Conservation (phyloP, 257 asterid species). For the Lycium barbarum region DNA sequence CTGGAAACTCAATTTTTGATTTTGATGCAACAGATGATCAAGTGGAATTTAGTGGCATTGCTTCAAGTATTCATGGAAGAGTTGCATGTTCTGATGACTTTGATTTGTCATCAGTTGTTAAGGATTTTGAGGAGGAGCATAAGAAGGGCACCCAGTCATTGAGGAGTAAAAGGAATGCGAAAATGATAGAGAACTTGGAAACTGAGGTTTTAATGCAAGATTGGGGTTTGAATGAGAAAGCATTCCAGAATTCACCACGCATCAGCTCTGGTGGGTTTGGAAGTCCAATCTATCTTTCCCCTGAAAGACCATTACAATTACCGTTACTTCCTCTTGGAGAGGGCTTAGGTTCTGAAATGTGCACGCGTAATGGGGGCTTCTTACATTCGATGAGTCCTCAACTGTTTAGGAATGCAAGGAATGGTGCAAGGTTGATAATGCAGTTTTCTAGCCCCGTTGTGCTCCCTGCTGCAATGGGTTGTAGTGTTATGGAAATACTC, state of each 20-base stretch:
- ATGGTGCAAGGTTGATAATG: slow-evolving; percentile 73
- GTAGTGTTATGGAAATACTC: slow-evolving; percentile 56
- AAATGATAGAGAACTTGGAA: slow-evolving; percentile 79
- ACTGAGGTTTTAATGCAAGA: slow-evolving; percentile 73
- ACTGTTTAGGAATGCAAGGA: slow-evolving; percentile 66
- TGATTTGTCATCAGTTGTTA: slow-evolving; percentile 58
- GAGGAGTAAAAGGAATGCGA: slow-evolving; percentile 61
- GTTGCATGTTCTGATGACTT: slow-evolving; percentile 53
- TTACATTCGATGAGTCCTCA: slow-evolving; percentile 74
- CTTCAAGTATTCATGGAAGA: slow-evolving; percentile 39
- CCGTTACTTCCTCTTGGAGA: slow-evolving; percentile 70
- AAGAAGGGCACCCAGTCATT: slow-evolving; percentile 43
- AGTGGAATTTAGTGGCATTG: slow-evolving; percentile 34
- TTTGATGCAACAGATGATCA: slow-evolving; percentile 45
- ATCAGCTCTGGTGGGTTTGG: slow-evolving; percentile 80
- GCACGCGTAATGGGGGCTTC: slow-evolving; percentile 56
- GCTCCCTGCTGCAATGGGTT: slow-evolving; percentile 72
- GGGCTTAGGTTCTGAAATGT: slow-evolving; percentile 64
- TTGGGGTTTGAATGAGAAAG: slow-evolving; percentile 75
- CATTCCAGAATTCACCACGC: slow-evolving; percentile 65
- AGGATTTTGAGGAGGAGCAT: slow-evolving; percentile 49
- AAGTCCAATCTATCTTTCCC: slow-evolving; percentile 76
- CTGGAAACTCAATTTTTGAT: slow-evolving; percentile 40
- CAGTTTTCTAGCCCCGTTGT: slow-evolving; percentile 77
- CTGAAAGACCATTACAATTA: slow-evolving; percentile 54